Percentiles rank a stretch among this genome's conserved stretches.
Conservation (phyloP, 176 grass and related monocot genomes). For the Paspalum notatum region DNA sequence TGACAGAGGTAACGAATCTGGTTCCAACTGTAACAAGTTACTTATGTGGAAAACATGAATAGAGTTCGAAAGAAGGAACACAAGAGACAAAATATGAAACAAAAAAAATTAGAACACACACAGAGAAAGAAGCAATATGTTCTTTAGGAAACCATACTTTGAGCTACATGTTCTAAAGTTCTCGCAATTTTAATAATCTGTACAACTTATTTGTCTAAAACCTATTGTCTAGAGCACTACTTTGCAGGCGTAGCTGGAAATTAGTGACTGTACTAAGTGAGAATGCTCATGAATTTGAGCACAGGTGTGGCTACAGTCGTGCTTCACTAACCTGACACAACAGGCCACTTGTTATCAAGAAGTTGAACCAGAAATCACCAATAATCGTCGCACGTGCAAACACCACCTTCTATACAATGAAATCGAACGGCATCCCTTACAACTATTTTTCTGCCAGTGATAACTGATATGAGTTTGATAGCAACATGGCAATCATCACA, state of each 20-base stretch:
- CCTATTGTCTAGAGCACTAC: not conserved
- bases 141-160: too few relatives aligned
- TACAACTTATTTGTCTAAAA: not conserved
- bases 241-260: not conserved
- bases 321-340: constrained; percentile 15
- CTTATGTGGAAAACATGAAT: not conserved
- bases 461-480: constrained; percentile 65
- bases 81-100: not conserved
- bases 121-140: constrained; percentile 1
- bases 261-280: not conserved
- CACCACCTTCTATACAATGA: constrained; percentile 71
- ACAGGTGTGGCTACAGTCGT: not conserved
- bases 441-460: constrained; percentile 57
- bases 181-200: not conserved
- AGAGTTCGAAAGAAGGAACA: not conserved
- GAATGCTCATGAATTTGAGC: not conserved
- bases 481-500: constrained; percentile 86
- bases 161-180: not conserved
- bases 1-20: constrained; percentile 85
- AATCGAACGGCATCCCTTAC: constrained; percentile 78
- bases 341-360: not conserved
- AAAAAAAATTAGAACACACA: not conserved
- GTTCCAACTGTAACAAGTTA: constrained; percentile 38
- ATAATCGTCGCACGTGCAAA: constrained; percentile 78
- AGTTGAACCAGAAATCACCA: constrained; percentile 45